phyloP scores from a whole-genome alignment of 208 protist genomes.

The Vickermania spadyakhi region DNA sequence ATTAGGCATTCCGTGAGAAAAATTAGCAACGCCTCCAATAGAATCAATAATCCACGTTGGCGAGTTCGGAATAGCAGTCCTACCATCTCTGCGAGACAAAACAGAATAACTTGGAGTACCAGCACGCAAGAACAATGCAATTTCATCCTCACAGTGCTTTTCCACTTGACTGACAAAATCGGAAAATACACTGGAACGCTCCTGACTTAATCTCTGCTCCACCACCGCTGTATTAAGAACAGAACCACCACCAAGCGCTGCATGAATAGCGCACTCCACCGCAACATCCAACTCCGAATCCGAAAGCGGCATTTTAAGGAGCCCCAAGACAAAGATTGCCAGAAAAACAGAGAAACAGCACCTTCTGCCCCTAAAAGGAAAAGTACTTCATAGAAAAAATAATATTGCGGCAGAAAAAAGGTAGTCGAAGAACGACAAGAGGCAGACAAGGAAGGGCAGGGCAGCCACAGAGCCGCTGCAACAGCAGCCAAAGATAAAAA shows the following conservation, averaged over 20 bases:
- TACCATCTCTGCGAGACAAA: constrained; percentile 19
- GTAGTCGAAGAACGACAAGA: no score
- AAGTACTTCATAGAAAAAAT: no score
- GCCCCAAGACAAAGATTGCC: no score
- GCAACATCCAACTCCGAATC: neutral
- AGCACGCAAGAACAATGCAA: constrained; percentile 40
- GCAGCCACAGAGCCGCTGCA: no score
- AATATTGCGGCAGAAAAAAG: no score
- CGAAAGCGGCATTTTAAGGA: neutral
- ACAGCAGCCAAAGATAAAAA: no score
- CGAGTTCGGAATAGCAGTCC: constrained; percentile 18
- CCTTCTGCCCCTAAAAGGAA: no score
- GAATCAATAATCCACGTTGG: constrained; percentile 83
- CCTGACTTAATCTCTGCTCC: neutral
- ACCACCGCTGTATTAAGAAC: neutral
- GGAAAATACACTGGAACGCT: neutral
- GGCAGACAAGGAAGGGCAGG: no score
- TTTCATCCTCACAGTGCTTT: constrained; percentile 69
- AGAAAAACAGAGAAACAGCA: no score
- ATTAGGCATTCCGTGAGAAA: constrained; percentile 75
- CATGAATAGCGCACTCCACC: neutral
- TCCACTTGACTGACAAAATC: constrained; percentile 73
- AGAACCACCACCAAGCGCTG: neutral
- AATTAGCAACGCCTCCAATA: constrained; percentile 70
- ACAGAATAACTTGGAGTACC: constrained; percentile 57